phyloP scores from a whole-genome alignment of 768 basidiomycete genomes.

The Lactarius deliciosus region DNA sequence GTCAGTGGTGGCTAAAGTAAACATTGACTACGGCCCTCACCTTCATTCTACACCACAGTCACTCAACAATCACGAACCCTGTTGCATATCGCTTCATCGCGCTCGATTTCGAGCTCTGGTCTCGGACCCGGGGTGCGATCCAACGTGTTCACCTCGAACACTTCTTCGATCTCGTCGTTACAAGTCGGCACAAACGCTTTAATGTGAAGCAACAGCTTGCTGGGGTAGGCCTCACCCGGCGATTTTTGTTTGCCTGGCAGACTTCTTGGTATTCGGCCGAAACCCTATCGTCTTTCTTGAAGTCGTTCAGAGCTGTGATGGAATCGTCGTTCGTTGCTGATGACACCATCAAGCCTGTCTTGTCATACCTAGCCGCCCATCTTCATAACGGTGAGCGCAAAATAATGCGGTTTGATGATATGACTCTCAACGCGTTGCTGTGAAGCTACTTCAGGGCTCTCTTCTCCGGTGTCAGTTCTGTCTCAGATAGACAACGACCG shows the following conservation, averaged over 20 bases:
- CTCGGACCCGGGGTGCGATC: constrained; percentile 65
- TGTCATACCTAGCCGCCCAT: constrained; percentile 83
- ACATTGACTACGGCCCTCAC: neutral
- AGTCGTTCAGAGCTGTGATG: constrained; percentile 60
- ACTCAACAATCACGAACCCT: constrained; percentile 79
- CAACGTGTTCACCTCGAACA: constrained; percentile 79
- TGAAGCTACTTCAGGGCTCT: constrained; percentile 24
- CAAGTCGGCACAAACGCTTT: constrained; percentile 74
- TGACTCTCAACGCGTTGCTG: neutral
- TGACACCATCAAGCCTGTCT: constrained; percentile 78
- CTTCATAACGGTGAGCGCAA: constrained; percentile 58
- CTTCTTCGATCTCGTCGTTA: constrained; percentile 69
- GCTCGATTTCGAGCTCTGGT: constrained; percentile 91
- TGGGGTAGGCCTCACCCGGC: constrained; percentile 70
- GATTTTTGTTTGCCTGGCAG: constrained; percentile 79
- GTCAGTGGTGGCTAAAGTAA: constrained; percentile 44
- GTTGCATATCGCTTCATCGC: constrained; percentile 81
- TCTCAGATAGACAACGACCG: constrained; percentile 53
- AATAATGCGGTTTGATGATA: neutral
- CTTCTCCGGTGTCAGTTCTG: constrained; percentile 57
- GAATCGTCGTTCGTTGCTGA: constrained; percentile 69
- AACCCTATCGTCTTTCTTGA: constrained; percentile 48
- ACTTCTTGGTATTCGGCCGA: constrained; percentile 71
- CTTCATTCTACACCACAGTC: constrained; percentile 48
- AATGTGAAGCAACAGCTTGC: constrained; percentile 72